Evolutionary conservation across 371 early-diverging fungal species (phyloP), one percentile per base, ranked within the genome.

Genomic region (Chytridium lagenaria): DNA sequence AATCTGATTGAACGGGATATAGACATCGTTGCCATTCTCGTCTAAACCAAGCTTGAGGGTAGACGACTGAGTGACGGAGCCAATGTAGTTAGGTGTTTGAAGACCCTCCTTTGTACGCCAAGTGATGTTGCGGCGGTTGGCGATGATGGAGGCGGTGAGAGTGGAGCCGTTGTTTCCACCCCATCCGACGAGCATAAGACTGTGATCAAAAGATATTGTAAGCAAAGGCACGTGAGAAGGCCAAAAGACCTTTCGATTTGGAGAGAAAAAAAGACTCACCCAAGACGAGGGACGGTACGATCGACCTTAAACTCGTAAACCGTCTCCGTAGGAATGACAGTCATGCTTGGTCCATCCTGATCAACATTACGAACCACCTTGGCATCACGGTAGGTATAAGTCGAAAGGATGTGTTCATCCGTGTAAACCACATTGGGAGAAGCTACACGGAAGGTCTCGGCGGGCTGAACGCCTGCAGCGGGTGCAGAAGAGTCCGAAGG

Each of bases 141-240:
- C 96, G 68, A 95, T 83, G 84, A 97, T 93, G 80, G 95, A 90
- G 31, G 98, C 98, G 61, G 96, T 96, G 74, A 96, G 80, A 67
- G 98, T 98, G 70, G 96, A 93, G 65, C 97, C 98, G 85, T 98
- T 98, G 92, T 98, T 98, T 73, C 98, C 98, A 78, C 97, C 97
- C 95, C 95, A 95, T 39, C 98, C 98, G 76, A 98, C 97, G 85
- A 98, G 90, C 97, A 98, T 95, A 68, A 98, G 84, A 80, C 98
- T 65, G 74, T 22, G n/a, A n/a, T n/a, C n/a, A 16, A 37, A 19
- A 22, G 26, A 59, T 10, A 23, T 22, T 34, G n/a, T 33, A n/a
- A 16, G 22, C 33, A 51, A 16, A 70, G 19, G 30, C 3, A 31
- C 22, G 55, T 52, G 52, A 63, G 23, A 63, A 36, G 34, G 37